phyloP scores from a whole-genome alignment of 768 basidiomycete species.

The Albatrellus ellisii region DNA sequence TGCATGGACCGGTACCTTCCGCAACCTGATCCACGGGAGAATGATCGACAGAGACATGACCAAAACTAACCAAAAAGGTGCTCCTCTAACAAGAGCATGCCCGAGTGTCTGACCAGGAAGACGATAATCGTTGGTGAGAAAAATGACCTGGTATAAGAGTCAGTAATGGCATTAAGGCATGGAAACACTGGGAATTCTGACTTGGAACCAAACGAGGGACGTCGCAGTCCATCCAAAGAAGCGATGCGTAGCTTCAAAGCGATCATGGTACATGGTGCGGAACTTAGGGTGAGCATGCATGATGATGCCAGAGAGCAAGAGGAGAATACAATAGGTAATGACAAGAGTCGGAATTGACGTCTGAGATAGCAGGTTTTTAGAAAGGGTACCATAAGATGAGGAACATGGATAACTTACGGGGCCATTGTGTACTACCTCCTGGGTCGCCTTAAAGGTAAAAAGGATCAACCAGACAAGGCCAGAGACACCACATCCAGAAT shows the following conservation, averaged over 20 bases:
- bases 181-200: constrained; percentile 14
- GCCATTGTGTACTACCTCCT: constrained; percentile 27
- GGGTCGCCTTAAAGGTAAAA: constrained; percentile 38
- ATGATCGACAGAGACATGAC: constrained; percentile 41
- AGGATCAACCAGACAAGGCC: constrained; percentile 39
- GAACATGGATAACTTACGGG: constrained; percentile 18
- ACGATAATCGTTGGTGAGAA: constrained; percentile 41
- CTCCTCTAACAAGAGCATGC: constrained; percentile 27
- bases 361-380: constrained; percentile 14
- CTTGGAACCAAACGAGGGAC: constrained; percentile 42
- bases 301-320: constrained; percentile 34
- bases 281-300: constrained; percentile 37
- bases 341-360: constrained; percentile 34
- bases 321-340: constrained; percentile 37
- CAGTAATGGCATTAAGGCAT: not conserved
- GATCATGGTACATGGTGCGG: constrained; percentile 34
- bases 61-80: constrained; percentile 45
- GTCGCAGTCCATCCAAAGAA: constrained; percentile 44
- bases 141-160: constrained; percentile 25
- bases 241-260: constrained; percentile 42
- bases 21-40: constrained; percentile 45
- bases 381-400: constrained; percentile 13
- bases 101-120: constrained; percentile 24
- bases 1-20: constrained; percentile 38
- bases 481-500: constrained; percentile 44